Base-by-base conservation (phyloP, 2,329 filamentous ascomycete genomes). In the Alternaria sp. region DNA sequence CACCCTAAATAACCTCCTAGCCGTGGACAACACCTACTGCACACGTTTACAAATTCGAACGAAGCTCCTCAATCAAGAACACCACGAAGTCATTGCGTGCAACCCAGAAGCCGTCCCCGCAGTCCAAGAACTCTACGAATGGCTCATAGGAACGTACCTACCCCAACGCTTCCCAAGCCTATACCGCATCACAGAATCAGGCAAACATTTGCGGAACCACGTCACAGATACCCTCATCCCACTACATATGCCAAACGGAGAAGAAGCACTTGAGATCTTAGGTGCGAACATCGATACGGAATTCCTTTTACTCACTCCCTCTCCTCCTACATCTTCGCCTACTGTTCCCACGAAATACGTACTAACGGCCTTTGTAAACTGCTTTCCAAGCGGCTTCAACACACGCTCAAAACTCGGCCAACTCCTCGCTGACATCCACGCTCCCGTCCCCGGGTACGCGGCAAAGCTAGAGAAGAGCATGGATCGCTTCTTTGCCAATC, bases 361-460 rank as follows among this genome's bases (percentile, higher is more conserved):
- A 28, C 83, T 90, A 10, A 79, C 87, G 71, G 87, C 84, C 8
- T 90, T 86, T 74, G 78, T 84, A 7, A 83, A 82, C 9, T 87
- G 84, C 69, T 89, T 86, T 71, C 88, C 88, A 0, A 81, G 82
- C 1, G 88, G 88, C 10, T 90, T 90, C 79, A 80, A 85, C 68
- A 84, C 87, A 1, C 77, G 77, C n/a, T 69, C 82, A 50, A 89
- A 90, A 64, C 81, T 90, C 9, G 83, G 83, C 2, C 77, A 83
- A 12, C 80, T 81, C 1, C 79, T 90, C 0, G 79, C 83, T 0
- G 81, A 83, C 26, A 90, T 90, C 67, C 88, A 90, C 70, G 74
- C 51, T 0, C 88, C 88, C 0, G 87, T 90, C 0, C 88, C 88
- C 0, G 82, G 84, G 7, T 90, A 90, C 71, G 77, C 72, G 30